These are phyloP conservation scores for Leccinum subrobustum DNA, from an alignment of 1,284 basidiomycete species.

Conservation along the genomic window DNA sequence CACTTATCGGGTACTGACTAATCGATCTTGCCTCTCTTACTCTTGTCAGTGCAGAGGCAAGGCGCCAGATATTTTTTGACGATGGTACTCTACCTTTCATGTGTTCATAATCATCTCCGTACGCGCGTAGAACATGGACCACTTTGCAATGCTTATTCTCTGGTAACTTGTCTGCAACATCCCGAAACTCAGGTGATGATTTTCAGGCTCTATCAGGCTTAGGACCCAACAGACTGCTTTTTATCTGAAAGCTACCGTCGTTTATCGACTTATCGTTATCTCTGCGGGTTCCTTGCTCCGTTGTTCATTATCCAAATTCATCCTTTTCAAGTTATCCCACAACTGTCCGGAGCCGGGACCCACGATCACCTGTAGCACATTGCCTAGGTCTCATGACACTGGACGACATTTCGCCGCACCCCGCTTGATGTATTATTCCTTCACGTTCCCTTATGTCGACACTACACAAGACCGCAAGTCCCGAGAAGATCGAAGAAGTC, in stretches of 20 bases:
- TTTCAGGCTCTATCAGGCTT: not conserved
- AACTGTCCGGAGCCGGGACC: not conserved
- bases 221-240: not conserved
- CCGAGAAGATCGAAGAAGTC: conserved; percentile 15
- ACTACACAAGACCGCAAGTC: not conserved
- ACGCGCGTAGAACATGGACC: conserved; percentile 5
- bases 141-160: conserved; percentile 1
- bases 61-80: conserved; percentile 7
- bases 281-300: not conserved
- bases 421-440: not conserved
- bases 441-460: conserved; percentile 13
- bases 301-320: not conserved
- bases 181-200: not conserved
- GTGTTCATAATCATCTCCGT: conserved; percentile 13
- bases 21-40: conserved; percentile 6
- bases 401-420: not conserved
- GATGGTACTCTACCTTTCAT: conserved; percentile 10
- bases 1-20: conserved; percentile 13
- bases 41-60: not conserved
- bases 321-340: conserved; percentile 11
- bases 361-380: conserved; percentile 7
- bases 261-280: not conserved
- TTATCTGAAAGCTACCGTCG: not conserved
- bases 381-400: not conserved
- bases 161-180: not conserved